Evolutionary conservation across 768 basidiomycete species (phyloP).

Genomic region (Collybia mongolica): DNA sequence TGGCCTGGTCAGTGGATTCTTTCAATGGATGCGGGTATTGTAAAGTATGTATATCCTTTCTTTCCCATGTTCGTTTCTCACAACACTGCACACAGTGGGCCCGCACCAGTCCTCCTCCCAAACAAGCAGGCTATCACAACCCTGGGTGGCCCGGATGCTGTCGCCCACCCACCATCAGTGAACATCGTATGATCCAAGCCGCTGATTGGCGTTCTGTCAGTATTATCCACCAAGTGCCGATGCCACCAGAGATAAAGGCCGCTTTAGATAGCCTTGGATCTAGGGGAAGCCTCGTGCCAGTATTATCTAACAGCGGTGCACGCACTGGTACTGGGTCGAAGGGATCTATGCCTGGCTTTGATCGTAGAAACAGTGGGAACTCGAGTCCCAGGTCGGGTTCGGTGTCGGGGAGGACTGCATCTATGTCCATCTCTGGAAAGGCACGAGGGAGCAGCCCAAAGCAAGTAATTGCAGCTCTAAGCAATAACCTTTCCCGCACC

Average conservation of each 20-base stretch:
- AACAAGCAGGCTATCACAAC: slow-evolving; percentile 59
- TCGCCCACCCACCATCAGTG: slow-evolving; percentile 62
- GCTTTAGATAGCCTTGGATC: slow-evolving; percentile 55
- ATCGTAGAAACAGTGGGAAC: slow-evolving; percentile 47
- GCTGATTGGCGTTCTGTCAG: slow-evolving; percentile 84
- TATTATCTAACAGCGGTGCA: slow-evolving; percentile 23
- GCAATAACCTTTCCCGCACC: slow-evolving; percentile 36
- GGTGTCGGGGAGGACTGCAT: slow-evolving; percentile 30
- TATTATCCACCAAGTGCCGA: slow-evolving; percentile 69
- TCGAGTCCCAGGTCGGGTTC: slow-evolving; percentile 32
- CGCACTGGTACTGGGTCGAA: slow-evolving; percentile 28
- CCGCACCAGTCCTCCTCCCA: slow-evolving; percentile 51
- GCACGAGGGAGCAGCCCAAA: slow-evolving; percentile 57
- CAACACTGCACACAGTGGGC: slow-evolving; percentile 59
- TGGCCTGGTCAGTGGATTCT: slow-evolving; percentile 54
- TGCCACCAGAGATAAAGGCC: slow-evolving; percentile 71
- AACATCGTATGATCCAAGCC: slow-evolving; percentile 61
- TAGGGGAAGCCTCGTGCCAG: slow-evolving; percentile 30
- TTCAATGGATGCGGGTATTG: slow-evolving; percentile 90
- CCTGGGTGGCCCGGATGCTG: slow-evolving; percentile 90
- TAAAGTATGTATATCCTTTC: slow-evolving; percentile 56
- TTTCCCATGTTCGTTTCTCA: slow-evolving; percentile 20
- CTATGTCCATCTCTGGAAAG: slow-evolving; percentile 33
- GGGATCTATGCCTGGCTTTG: slow-evolving; percentile 29
- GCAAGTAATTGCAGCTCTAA: slow-evolving; percentile 36